Conservation (phyloP, 208 protist genomes). For the Leishmania martiniquensis region DNA sequence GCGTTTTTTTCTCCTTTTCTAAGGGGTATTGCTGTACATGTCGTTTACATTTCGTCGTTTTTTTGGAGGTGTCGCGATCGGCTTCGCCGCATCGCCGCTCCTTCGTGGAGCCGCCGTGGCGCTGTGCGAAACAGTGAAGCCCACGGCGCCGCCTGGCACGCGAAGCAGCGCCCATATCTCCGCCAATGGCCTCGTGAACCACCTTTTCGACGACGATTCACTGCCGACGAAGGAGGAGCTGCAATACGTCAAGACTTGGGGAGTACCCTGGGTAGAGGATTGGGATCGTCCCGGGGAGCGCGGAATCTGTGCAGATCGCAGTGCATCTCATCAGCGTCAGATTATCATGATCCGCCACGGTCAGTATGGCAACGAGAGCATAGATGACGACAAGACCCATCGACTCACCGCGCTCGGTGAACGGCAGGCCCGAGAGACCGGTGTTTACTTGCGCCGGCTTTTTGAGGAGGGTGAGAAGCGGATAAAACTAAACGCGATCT, state of each 20-base stretch:
- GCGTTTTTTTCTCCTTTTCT: background rate
- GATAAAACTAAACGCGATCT: slow-evolving; percentile 3
- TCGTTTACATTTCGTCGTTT: slow-evolving; percentile 35
- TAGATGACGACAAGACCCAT: slow-evolving; percentile 41
- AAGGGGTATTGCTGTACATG: slow-evolving; percentile 3
- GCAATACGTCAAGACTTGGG: slow-evolving; percentile 61
- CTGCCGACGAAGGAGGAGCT: slow-evolving; percentile 39
- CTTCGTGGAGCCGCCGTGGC: slow-evolving; percentile 28
- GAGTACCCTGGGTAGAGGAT: slow-evolving; percentile 64
- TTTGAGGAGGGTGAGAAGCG: slow-evolving; percentile 27
- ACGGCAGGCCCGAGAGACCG: slow-evolving; percentile 62
- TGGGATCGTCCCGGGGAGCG: slow-evolving; percentile 56
- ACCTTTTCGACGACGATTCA: slow-evolving; percentile 22
- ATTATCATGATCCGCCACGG: slow-evolving; percentile 87
- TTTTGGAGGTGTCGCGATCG: slow-evolving; percentile 21
- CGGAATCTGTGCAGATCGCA: slow-evolving; percentile 14
- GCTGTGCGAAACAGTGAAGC: slow-evolving; percentile 30
- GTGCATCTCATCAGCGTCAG: slow-evolving; percentile 39
- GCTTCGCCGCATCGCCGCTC: slow-evolving; percentile 34
- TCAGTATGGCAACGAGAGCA: slow-evolving; percentile 68
- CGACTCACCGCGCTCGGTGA: slow-evolving; percentile 59
- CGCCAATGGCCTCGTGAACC: slow-evolving; percentile 35
- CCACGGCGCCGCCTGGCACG: slow-evolving; percentile 1
- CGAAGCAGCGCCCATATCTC: slow-evolving; percentile 22
- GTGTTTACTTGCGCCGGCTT: slow-evolving; percentile 49